phyloP scores from a whole-genome alignment of 2,329 filamentous ascomycete genomes.

The Stachybotrys chlorohalonatus region DNA sequence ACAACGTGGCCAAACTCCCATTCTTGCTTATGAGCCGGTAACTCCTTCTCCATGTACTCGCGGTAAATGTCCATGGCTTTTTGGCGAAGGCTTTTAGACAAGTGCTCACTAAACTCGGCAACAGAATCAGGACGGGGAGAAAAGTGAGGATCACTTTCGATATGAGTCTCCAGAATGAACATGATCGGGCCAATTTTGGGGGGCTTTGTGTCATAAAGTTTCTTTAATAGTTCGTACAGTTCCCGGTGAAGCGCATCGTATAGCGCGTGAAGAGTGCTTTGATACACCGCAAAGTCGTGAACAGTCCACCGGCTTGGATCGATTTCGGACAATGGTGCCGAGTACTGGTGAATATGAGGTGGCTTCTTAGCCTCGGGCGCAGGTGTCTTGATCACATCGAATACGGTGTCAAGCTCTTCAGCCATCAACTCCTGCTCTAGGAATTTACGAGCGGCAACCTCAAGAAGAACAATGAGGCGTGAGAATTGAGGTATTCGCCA shows the following conservation, averaged over 20 bases:
- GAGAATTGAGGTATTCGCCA: conserved; percentile 86
- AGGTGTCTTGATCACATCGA: conserved; percentile 71
- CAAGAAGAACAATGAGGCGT: conserved; percentile 70
- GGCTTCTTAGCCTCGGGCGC: conserved; percentile 57
- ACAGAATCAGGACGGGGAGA: conserved; percentile 60
- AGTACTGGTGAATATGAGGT: conserved; percentile 43
- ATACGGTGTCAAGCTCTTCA: conserved; percentile 74
- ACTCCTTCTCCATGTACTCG: conserved; percentile 65
- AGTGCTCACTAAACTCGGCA: conserved; percentile 60
- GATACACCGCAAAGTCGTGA: conserved; percentile 61
- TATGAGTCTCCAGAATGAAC: conserved; percentile 71
- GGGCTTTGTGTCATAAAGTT: conserved; percentile 82
- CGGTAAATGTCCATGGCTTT: conserved; percentile 75
- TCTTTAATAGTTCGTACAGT: conserved; percentile 77
- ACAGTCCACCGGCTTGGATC: conserved; percentile 58
- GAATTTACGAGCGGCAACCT: conserved; percentile 79
- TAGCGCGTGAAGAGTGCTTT: conserved; percentile 62
- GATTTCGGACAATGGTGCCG: conserved; percentile 43
- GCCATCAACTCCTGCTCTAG: conserved; percentile 72
- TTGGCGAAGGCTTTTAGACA: conserved; percentile 62
- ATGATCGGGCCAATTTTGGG: conserved; percentile 73
- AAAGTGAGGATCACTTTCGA: conserved; percentile 71
- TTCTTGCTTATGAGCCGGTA: conserved; percentile 69
- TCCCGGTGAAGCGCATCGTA: conserved; percentile 80
- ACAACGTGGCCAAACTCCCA: conserved; percentile 93